Evolutionary conservation across 306 rosid species (phyloP), one percentile per base, ranked within the genome.

Genomic region (Abrus precatorius): DNA sequence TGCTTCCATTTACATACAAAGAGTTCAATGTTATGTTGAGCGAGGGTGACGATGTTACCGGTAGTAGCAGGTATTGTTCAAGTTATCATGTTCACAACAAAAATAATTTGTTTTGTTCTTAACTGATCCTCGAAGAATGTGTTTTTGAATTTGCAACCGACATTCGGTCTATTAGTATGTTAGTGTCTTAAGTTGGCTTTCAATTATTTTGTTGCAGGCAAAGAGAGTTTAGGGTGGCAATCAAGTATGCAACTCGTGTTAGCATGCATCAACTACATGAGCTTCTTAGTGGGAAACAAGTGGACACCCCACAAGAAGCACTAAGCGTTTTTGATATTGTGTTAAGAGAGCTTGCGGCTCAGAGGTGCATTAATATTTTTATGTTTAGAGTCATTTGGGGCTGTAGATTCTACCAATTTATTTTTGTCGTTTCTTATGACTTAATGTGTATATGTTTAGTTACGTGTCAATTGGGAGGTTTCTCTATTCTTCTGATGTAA

Each of bases 241-340:
- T 87, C 67, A 84, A 77, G 73, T 87, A 78, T 67, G 86, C 77
- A 45, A 57, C 81, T 49, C 72, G 62, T 71, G 83, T 83, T 64
- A 82, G 86, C 60, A 82, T 85, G 86, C 83, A 85, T 52, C 85
- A 85, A 12, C 68, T 88, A 74, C 78, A 45, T 4, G 87, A 77
- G n/a, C 88, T 88, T 85, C 84, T 85, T 6, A 74, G 80, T 65
- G 91, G 89, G 62, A 85, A 77, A 47, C 82, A 83, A 80, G 81
- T 76, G 12, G 55, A 68, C 36, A 72, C 75, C 5, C 87, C 91
- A 38, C 87, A 85, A 77, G 87, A 85, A 77, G 85, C 84, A 6
- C 84, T 87, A 55, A 78, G 4, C 2, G 79, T 87, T 43, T 78
- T 87, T 50, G 90, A 87, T 49, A 78, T 87, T 67, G 90, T 87